These are phyloP conservation scores for Aspergillus pseudoterreus DNA, from an alignment of 2,329 filamentous ascomycete species.

Conservation along the genomic window DNA sequence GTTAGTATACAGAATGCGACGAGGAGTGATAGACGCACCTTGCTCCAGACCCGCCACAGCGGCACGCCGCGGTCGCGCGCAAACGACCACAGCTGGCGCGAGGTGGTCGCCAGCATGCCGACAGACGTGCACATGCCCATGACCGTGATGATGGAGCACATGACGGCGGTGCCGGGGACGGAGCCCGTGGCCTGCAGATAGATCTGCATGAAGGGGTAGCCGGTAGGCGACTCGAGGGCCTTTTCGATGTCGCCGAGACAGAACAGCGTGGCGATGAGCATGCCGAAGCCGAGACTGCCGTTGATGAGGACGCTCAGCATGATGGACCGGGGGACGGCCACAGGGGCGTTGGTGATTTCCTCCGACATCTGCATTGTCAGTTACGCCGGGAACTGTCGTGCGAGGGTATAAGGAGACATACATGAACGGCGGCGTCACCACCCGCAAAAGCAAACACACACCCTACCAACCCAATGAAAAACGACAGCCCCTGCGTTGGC, in stretches of 20 bases:
- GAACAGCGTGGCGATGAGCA: slow-evolving; percentile 38
- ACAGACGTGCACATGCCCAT: slow-evolving; percentile 30
- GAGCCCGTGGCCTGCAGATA: slow-evolving; percentile 29
- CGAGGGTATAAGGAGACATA: slow-evolving; percentile 16
- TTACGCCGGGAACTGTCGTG: background rate
- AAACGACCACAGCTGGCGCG: slow-evolving; percentile 31
- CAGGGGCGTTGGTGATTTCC: slow-evolving; percentile 36
- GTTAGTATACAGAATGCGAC: background rate
- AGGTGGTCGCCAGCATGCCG: slow-evolving; percentile 44
- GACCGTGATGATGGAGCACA: slow-evolving; percentile 25
- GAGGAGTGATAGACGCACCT: slow-evolving; percentile 11
- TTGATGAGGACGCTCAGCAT: slow-evolving; percentile 36
- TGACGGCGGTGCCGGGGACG: slow-evolving; percentile 20
- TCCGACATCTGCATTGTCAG: slow-evolving; percentile 29
- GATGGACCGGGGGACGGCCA: slow-evolving; percentile 35
- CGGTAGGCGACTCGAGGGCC: slow-evolving; percentile 23
- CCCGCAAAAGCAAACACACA: slow-evolving; percentile 37
- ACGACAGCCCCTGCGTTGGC: slow-evolving; percentile 40
- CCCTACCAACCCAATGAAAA: slow-evolving; percentile 32
- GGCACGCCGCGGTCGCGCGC: slow-evolving; percentile 25
- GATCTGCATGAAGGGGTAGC: slow-evolving; percentile 35
- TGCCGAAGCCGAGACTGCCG: slow-evolving; percentile 32
- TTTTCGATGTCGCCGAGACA: slow-evolving; percentile 32
- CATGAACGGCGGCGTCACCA: slow-evolving; percentile 37
- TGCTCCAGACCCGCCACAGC: slow-evolving; percentile 25